These are phyloP conservation scores for Nakazawaea peltata DNA, from an alignment of 805 yeast species.

Conservation along the genomic window DNA sequence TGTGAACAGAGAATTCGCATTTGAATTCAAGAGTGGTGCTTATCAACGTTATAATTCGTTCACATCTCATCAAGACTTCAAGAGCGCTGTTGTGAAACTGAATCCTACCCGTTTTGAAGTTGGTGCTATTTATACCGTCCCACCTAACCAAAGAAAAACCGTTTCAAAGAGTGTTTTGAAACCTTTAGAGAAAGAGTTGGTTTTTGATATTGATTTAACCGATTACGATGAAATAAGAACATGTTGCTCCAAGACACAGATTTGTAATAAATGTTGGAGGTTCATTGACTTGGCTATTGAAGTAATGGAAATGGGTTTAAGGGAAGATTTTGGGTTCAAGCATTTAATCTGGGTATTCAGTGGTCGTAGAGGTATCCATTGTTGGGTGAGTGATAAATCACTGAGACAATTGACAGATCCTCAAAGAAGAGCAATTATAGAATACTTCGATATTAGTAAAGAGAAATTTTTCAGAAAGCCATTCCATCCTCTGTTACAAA, in stretches of 20 bases:
- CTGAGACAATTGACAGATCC: slow-evolving; percentile 71
- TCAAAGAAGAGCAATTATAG: slow-evolving; percentile 71
- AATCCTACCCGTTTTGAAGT: slow-evolving; percentile 90
- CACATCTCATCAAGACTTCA: slow-evolving; percentile 59
- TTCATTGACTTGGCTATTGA: slow-evolving; percentile 81
- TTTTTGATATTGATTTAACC: slow-evolving; percentile 95
- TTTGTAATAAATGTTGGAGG: slow-evolving; percentile 89
- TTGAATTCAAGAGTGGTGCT: slow-evolving; percentile 79
- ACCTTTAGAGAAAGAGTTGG: slow-evolving; percentile 80
- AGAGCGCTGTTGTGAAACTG: slow-evolving; percentile 60
- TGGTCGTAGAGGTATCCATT: slow-evolving; percentile 98
- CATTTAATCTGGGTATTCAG: slow-evolving; percentile 92
- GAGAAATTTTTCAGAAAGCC: slow-evolving; percentile 61
- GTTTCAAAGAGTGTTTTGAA: slow-evolving; percentile 70
- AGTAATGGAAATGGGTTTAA: slow-evolving; percentile 61
- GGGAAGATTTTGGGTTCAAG: slow-evolving; percentile 84
- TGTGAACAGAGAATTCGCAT: slow-evolving; percentile 88
- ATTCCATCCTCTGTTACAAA: slow-evolving; percentile 77
- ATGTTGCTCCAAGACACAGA: slow-evolving; percentile 80
- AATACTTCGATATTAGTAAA: slow-evolving; percentile 71
- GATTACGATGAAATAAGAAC: slow-evolving; percentile 93
- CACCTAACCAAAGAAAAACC: slow-evolving; percentile 79
- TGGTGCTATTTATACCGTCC: slow-evolving; percentile 84
- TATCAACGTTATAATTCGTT: slow-evolving; percentile 87
- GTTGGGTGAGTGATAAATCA: slow-evolving; percentile 88